Evolutionary conservation across 2,329 filamentous ascomycete genomes (phyloP), one percentile per base, ranked within the genome.

Genomic region (Colletotrichum sp.): DNA sequence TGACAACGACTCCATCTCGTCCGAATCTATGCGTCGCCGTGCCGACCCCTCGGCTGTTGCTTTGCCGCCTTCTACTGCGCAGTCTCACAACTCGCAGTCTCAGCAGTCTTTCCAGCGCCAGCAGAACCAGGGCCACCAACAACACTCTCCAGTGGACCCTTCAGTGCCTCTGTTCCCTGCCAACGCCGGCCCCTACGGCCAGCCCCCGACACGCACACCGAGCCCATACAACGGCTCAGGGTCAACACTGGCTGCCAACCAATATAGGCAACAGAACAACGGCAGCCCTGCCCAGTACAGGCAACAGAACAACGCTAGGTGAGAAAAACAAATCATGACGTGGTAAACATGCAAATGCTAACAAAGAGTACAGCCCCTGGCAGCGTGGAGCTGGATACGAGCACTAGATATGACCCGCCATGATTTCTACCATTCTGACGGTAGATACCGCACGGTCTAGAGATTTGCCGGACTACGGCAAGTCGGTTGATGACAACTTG

Each of bases 331-430:
- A 32, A 7, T 57, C 21, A 57, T 4, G n/a, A 21, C 52, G 16
- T 68, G 5, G 12, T 15, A 18, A 30, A 36, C 4, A 8, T 43
- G 10, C 10, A 55, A 2, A 24, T 3, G 7, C 16, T n/a, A 73
- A 69, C 38, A 81, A 81, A 76, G 80, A 71, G n/a, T 15, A 72
- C 63, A 87, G 86, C 79, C 86, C 86, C 30, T 87, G 86, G 86
- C 86, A 87, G 78, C 86, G 86, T 75, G 86, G 86, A 75, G 86
- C 86, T 61, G 86, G 86, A 55, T 87, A 87, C 78, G 86, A 87
- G 24, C 83, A 86, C 58, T 78, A 75, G 67, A 69, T 71, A 69
- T 71, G 61, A 74, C 66, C 26, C 48, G 21, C 21, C 36, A 75
- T 75, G 72, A 75, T 61, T 60, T 72, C 18, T 48, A 21, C 61